Percentiles rank a stretch among this genome's conserved stretches.
These are phyloP conservation scores for Citrus glauca DNA, from an alignment of 345 rosid genomes.

Conservation along the genomic window DNA sequence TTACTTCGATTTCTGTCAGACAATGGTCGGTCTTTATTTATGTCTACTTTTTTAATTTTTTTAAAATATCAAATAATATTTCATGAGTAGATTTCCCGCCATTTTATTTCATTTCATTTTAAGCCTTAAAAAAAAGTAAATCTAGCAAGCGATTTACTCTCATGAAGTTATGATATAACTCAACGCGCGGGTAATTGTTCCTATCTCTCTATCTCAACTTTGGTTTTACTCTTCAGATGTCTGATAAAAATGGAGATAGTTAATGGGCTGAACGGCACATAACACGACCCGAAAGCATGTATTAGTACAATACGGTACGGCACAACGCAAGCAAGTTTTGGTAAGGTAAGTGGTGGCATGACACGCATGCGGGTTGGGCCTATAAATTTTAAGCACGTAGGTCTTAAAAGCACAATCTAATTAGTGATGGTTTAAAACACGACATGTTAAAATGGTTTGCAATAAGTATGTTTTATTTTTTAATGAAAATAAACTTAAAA, in stretches of 20 bases:
- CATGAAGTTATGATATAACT: too few species aligned
- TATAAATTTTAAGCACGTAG: accelerated
- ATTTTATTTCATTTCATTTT: neutral
- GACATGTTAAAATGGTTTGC: accelerated
- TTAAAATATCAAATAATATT: neutral
- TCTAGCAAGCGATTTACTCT: too few species aligned
- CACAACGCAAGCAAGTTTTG: too few species aligned
- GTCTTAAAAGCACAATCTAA: accelerated
- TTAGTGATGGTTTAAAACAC: too few species aligned
- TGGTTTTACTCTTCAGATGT: too few species aligned
- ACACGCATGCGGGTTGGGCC: accelerated
- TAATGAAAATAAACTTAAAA: too few species aligned
- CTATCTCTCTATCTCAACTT: too few species aligned
- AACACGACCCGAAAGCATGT: accelerated
- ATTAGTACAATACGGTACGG: accelerated
- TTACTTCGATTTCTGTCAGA: neutral
- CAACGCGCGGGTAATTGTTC: too few species aligned
- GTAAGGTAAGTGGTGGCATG: too few species aligned
- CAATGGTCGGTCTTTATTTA: neutral
- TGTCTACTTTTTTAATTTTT: too few species aligned
- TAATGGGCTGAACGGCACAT: accelerated
- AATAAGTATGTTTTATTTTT: too few species aligned
- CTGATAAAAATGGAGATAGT: accelerated
- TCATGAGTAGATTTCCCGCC: neutral
- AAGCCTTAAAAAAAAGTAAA: too few species aligned